Base-by-base conservation (phyloP, 768 basidiomycete species). In the Psilocybe tampanensis region DNA sequence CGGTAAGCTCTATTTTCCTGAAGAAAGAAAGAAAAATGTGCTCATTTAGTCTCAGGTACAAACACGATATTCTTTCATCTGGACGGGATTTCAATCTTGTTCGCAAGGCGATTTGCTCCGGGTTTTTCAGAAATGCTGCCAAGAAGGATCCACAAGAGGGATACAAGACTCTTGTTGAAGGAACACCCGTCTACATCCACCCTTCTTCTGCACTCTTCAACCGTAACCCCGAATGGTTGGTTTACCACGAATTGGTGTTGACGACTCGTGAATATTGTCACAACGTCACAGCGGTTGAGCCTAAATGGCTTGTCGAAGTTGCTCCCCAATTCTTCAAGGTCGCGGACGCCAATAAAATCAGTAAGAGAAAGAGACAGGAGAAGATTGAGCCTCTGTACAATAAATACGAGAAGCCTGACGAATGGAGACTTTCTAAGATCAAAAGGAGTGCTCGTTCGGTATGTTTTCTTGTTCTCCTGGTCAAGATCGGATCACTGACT, bases 301-400 rank as follows among this genome's bases (percentile, higher is more conserved):
- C 97, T 3, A 97, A 97, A 71, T 99, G 96, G 97, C 85, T 98
- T 8, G 92, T 95, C 17, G 95, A 99, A 67, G 95, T 96, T 21
- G 97, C 96, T 7, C 96, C 97, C 1, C 94, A 95, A 58, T 98
- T 97, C 82, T 99, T 98, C 89, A 93, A 92, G 73, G 94, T 99
- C 43, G 95, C 96, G 2, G 97, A 98, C 72, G 91, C 86, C 52
- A 95, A 95, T 77, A 98, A 97, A 74, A 96, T 98, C 76, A 95
- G 92, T 68, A 96, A 95, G 73, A 84, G 94, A 63, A 98, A 97
- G 81, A 86, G 83, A 72, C 90, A 94, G 71, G 95, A 96, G 79
- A 97, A 95, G 84, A 97, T 97, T 62, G 94, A 96, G 68, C 96
- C 96, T 8, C 72, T 98, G 69, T 97, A 74, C 78, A 97, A 98